A percentile compares a stretch with the other conserved stretches of the same genome.
Conservation (phyloP, 2,329 filamentous ascomycete species). For the Thelonectria olida region DNA sequence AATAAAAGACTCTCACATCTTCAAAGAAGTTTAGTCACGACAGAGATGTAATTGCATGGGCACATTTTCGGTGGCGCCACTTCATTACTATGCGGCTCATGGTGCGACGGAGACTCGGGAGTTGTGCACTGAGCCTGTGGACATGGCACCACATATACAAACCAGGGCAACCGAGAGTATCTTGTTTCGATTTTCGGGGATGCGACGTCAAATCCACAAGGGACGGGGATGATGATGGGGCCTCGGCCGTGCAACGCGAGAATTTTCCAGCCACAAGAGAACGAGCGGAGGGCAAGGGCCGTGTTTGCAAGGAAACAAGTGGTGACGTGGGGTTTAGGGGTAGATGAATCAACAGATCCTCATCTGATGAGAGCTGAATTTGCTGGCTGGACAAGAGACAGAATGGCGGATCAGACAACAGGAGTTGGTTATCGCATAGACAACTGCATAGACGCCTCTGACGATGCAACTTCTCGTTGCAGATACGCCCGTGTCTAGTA, state of each 20-base stretch:
- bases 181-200: constrained; percentile 16
- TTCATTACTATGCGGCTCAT: neutral
- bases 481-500: no score
- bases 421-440: neutral
- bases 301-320: no score
- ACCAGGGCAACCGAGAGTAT: neutral
- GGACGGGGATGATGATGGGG: neutral
- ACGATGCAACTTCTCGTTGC: neutral
- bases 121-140: neutral
- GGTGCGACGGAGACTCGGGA: neutral
- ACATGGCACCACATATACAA: neutral
- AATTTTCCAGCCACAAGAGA: neutral
- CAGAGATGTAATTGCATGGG: neutral
- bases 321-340: neutral
- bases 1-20: neutral
- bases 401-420: neutral
- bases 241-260: neutral
- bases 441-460: neutral
- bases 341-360: neutral
- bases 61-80: neutral
- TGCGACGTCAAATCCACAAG: neutral
- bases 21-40: neutral
- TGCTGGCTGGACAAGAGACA: neutral
- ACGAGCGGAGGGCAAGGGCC: no score
- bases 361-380: neutral